Percentiles rank a stretch among this genome's conserved stretches.
Conservation (phyloP, 805 yeast genomes). For the Yarrowia phangngaensis region DNA sequence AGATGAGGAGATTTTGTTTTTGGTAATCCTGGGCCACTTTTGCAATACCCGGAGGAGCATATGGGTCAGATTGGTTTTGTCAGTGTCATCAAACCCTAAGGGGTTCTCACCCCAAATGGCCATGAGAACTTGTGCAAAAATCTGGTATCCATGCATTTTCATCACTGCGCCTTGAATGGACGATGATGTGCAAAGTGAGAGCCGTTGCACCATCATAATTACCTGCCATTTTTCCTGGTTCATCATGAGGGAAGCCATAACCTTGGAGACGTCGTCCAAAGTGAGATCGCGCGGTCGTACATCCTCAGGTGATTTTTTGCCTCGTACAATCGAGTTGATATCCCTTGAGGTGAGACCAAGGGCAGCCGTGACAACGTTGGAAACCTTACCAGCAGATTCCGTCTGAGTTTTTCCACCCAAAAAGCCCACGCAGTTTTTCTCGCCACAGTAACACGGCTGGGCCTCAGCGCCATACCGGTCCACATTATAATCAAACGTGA, state of each 20-base stretch:
- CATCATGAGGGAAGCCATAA: conserved; percentile 78
- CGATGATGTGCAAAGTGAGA: conserved; percentile 47
- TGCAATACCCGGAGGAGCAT: conserved; percentile 56
- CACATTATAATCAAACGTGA: conserved; percentile 89
- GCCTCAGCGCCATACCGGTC: conserved; percentile 94
- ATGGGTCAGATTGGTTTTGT: conserved; percentile 38
- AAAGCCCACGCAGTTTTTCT: conserved; percentile 83
- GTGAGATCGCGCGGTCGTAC: conserved; percentile 45
- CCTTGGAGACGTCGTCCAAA: conserved; percentile 64
- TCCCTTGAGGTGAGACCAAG: conserved; percentile 68
- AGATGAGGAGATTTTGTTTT: conserved; percentile 70
- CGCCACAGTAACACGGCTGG: conserved; percentile 93
- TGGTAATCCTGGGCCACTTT: conserved; percentile 67
- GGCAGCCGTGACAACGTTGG: conserved; percentile 80
- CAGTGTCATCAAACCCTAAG: background rate
- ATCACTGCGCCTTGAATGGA: conserved; percentile 57
- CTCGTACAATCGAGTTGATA: conserved; percentile 49
- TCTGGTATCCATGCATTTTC: conserved; percentile 81
- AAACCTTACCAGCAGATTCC: conserved; percentile 77
- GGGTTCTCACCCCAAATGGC: conserved; percentile 19
- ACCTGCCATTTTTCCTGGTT: conserved; percentile 64
- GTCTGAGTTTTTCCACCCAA: conserved; percentile 98
- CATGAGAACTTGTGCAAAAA: conserved; percentile 57
- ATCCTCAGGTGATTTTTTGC: conserved; percentile 48
- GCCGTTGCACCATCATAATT: conserved; percentile 62